A percentile compares a stretch with the other conserved stretches of the same genome.
These are phyloP conservation scores for Stentor roeselii DNA, from an alignment of 73 alveolate species.

Conservation along the genomic window DNA sequence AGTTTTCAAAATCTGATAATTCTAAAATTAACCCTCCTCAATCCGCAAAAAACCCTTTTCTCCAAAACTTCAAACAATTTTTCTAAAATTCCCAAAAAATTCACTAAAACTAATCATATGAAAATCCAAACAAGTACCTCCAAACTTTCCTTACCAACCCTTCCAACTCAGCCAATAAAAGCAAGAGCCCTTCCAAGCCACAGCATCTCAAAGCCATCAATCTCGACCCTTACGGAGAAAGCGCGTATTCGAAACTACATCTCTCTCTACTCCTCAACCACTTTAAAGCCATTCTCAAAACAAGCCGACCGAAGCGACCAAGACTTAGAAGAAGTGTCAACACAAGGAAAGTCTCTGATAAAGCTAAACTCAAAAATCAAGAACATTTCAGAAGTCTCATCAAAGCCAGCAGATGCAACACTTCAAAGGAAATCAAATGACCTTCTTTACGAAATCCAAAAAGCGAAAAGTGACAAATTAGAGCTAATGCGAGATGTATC, in stretches of 20 bases:
- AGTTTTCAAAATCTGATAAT: no score
- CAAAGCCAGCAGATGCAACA: not conserved
- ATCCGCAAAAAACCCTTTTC: no score
- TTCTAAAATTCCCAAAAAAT: no score
- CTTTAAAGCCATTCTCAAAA: not conserved
- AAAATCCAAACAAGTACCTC: no score
- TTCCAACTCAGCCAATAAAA: no score
- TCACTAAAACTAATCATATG: no score
- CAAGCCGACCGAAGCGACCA: no score
- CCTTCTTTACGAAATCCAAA: constrained; percentile 31
- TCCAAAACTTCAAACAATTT: no score
- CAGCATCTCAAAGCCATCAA: not conserved
- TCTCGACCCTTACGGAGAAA: not conserved
- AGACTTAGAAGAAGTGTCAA: not conserved
- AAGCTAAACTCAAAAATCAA: not conserved
- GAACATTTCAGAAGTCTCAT: not conserved
- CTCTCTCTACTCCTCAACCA: not conserved
- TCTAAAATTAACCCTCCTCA: no score
- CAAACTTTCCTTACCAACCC: no score
- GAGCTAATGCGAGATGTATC: constrained; percentile 46
- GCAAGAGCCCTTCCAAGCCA: no score
- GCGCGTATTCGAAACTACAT: not conserved
- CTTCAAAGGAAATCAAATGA: constrained; percentile 17
- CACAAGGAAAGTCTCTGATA: not conserved
- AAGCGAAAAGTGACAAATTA: constrained; percentile 34